Evolutionary conservation across 495 filamentous ascomycete genomes (phyloP).

Genomic region (Neurospora intermedia): DNA sequence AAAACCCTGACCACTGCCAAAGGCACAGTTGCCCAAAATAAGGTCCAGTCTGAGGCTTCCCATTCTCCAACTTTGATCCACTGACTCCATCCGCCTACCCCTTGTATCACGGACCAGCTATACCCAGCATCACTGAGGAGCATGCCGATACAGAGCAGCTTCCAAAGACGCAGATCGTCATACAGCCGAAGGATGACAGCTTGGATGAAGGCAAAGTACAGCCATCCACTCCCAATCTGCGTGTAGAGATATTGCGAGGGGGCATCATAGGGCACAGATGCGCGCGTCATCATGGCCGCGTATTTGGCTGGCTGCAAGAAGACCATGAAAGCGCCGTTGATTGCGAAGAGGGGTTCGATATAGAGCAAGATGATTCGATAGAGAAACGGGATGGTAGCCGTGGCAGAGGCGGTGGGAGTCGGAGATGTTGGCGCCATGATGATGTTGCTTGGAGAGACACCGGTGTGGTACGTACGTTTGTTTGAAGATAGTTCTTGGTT

Average conservation of each 20-base stretch:
- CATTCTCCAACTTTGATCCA: conserved; percentile 7
- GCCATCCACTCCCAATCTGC: conserved; percentile 40
- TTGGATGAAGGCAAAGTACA: conserved; percentile 47
- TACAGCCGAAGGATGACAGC: conserved; percentile 44
- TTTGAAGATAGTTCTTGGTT: conserved; percentile 1
- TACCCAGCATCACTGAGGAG: conserved; percentile 16
- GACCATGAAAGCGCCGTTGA: conserved; percentile 21
- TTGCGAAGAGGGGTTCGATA: conserved; percentile 42
- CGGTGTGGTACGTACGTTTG: neutral
- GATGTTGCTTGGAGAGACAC: neutral
- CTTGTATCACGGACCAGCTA: conserved; percentile 12
- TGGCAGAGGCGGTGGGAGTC: neutral
- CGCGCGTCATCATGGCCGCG: conserved; percentile 15
- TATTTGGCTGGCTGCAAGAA: conserved; percentile 33
- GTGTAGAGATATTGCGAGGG: conserved; percentile 25
- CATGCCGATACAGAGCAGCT: conserved; percentile 19
- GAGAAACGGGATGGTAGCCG: conserved; percentile 15
- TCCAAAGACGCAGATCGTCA: conserved; percentile 44
- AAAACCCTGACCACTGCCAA: conserved; percentile 8
- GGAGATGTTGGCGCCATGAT: neutral
- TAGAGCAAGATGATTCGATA: conserved; percentile 45
- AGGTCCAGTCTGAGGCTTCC: conserved; percentile 11
- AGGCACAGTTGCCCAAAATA: conserved; percentile 3
- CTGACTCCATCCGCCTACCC: conserved; percentile 17
- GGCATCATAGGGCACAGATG: conserved; percentile 1